These are phyloP conservation scores for Tolypocladium guangdongense DNA, from an alignment of 2,329 filamentous ascomycete genomes.

Conservation along the genomic window DNA sequence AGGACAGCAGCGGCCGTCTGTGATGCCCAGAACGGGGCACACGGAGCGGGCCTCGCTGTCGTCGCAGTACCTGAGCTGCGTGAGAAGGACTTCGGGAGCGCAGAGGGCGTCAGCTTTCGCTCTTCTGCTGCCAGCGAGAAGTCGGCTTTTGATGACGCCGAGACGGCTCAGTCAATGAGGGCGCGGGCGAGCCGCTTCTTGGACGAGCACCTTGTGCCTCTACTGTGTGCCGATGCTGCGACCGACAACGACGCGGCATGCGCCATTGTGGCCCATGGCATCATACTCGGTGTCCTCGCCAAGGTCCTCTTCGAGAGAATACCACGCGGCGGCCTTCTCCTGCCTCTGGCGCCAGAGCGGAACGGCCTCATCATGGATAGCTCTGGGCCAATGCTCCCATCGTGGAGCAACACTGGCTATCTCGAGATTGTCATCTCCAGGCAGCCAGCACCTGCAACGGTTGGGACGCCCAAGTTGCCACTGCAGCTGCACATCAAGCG, in stretches of 20 bases:
- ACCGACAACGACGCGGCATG: conserved; percentile 21
- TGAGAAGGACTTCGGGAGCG: conserved; percentile 65
- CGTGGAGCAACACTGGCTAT: conserved; percentile 45
- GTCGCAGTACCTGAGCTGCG: conserved; percentile 37
- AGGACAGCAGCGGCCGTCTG: conserved; percentile 60
- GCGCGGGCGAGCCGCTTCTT: conserved; percentile 56
- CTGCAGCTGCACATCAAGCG: conserved; percentile 38
- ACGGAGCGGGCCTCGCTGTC: conserved; percentile 7
- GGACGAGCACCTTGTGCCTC: conserved; percentile 47
- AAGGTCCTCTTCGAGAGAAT: conserved; percentile 48
- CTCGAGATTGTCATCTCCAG: conserved; percentile 20
- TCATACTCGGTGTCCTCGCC: conserved; percentile 64
- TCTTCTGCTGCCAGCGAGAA: conserved; percentile 9
- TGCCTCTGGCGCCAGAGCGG: conserved; percentile 7
- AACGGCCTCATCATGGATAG: background rate
- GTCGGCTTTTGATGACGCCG: conserved; percentile 38
- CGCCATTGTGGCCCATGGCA: conserved; percentile 71
- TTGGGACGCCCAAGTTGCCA: conserved; percentile 18
- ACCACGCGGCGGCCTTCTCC: conserved; percentile 5
- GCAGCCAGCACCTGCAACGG: conserved; percentile 1
- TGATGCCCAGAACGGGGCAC: conserved; percentile 35
- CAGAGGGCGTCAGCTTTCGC: conserved; percentile 53
- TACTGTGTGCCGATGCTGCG: conserved; percentile 17
- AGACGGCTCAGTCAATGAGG: conserved; percentile 58
- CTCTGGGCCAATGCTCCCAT: conserved; percentile 12